Conservation (phyloP, 768 basidiomycete genomes). For the Heimioporus sp. region DNA sequence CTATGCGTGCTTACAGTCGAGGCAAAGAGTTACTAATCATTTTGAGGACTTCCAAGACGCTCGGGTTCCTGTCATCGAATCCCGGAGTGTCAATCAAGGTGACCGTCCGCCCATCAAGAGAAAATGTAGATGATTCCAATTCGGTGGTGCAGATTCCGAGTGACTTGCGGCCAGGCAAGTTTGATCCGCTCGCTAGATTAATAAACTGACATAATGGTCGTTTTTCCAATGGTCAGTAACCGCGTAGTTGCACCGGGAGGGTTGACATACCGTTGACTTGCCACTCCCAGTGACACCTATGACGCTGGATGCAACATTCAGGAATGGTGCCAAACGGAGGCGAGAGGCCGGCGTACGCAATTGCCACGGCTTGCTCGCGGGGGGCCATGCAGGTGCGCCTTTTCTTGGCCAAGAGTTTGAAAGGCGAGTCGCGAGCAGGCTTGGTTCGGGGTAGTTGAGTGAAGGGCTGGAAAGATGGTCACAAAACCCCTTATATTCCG, state of each 20-base stretch:
- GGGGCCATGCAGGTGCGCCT: constrained; percentile 12
- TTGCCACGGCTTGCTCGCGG: constrained; percentile 16
- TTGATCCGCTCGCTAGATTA: constrained; percentile 49
- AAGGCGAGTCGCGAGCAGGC: neutral
- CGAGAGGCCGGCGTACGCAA: constrained; percentile 22
- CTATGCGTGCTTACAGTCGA: constrained; percentile 15
- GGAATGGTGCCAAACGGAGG: neutral
- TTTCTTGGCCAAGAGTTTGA: neutral
- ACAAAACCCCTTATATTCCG: constrained; percentile 16
- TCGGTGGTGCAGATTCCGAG: constrained; percentile 43
- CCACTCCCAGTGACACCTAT: constrained; percentile 32
- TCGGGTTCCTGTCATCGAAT: constrained; percentile 49
- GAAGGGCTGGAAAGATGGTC: neutral
- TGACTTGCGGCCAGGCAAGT: constrained; percentile 37
- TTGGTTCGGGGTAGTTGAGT: neutral
- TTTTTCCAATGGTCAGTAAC: constrained; percentile 1
- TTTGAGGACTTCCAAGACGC: constrained; percentile 44
- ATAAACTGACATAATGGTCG: constrained; percentile 38
- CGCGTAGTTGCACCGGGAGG: neutral
- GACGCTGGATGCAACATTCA: constrained; percentile 21
- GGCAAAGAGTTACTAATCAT: constrained; percentile 39
- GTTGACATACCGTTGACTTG: constrained; percentile 29
- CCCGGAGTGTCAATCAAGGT: constrained; percentile 59
- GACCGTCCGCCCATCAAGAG: constrained; percentile 40
- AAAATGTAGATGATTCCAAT: constrained; percentile 42